Evolutionary conservation across 352 stramenopile species (phyloP), one percentile per base, ranked within the genome.

Genomic region (Phytophthora pisi): DNA sequence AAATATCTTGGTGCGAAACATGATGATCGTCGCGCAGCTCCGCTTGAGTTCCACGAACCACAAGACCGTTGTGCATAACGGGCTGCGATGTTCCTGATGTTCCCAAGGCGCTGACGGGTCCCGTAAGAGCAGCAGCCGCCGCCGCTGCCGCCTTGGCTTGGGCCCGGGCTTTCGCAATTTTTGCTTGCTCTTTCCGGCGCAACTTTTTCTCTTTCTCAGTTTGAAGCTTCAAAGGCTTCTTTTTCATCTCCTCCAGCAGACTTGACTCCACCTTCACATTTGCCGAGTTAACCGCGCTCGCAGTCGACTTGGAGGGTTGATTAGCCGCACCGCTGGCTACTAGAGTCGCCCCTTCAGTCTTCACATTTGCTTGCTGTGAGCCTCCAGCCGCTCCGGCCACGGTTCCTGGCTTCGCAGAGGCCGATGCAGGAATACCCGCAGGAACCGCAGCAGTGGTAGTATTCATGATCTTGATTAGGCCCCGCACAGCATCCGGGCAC

Each of bases 391-490:
- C 11, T 42, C 11, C 34, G 15, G 34, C 34, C 15, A 57, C 45
- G 76, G 71, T 57, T 84, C 40, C 40, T 9, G 15, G 82, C 31
- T 78, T 82, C 40, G 34, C 50, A 59, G 70, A 61, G 42, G 57
- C n/a, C 11, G 54, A 61, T 26, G 42, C 28, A 47, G 54, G 2
- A 4, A 51, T 49, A 11, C 51, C 50, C 18, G 42, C 28, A 47
- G 54, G 4, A 13, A 51, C 51, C 15, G 54, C 50, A 53, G 70
- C 63, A 5, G 76, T 66, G 15, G 85, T 91, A 16, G 86, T 95
- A 59, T 94, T 96, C 88, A 96, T 96, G 57, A 95, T 93, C 62
- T 93, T 93, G 71, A 96, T 94, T 49, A 96, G 46, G 15, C 85
- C 84, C 7, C 88, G 88, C 8, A 96, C 85, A 60, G 77, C 79